Evolutionary conservation across 2,329 filamentous ascomycete species (phyloP), one percentile per base, ranked within the genome.

Genomic region (Cytospora piceicola): DNA sequence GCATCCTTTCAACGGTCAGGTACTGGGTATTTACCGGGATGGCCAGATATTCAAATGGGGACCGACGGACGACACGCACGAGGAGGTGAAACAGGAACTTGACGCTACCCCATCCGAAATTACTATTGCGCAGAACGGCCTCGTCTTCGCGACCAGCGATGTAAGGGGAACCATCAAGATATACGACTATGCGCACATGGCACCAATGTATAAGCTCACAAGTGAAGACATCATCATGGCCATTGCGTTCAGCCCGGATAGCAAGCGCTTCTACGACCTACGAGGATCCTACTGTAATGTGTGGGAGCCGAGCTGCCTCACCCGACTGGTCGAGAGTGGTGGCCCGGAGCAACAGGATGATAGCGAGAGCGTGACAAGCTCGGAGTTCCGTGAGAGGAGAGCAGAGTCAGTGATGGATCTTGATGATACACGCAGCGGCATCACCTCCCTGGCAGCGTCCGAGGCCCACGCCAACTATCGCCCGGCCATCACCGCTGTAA

Each of bases 11-110:
- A 62, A 53, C 29, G 65, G 54, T 6, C 62, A 70, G 8, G 34
- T 73, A 0, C 49, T 73, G 29, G 71, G 72, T 7, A 70, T 73
- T 32, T 70, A 63, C 60, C 54, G 49, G 22, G 61, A 70, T 39
- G 72, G 72, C 3, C 49, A 64, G 36, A 66, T 73, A 22, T 73
- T 74, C 63, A 72, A 72, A 64, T 73, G 72, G 72, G 64, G 56
- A 30, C 71, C 70, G 1, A 27, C 64, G 20, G 68, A 72, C 17
- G 61, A 71, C 27, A 65, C 39, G 1, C 69, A 71, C 54, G 61
- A 73, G 30, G 71, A 71, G 53, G 63, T 71, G 3, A 53, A 67
- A 12, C 55, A 58, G 1, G 66, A 67, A 14, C 46, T 59, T 6
- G 67, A 58, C 20, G 60, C 58, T n/a, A 61, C 53, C 20, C 69